Evolutionary conservation across 2,329 filamentous ascomycete genomes (phyloP).

Genomic region (Aspergillus intermedius): DNA sequence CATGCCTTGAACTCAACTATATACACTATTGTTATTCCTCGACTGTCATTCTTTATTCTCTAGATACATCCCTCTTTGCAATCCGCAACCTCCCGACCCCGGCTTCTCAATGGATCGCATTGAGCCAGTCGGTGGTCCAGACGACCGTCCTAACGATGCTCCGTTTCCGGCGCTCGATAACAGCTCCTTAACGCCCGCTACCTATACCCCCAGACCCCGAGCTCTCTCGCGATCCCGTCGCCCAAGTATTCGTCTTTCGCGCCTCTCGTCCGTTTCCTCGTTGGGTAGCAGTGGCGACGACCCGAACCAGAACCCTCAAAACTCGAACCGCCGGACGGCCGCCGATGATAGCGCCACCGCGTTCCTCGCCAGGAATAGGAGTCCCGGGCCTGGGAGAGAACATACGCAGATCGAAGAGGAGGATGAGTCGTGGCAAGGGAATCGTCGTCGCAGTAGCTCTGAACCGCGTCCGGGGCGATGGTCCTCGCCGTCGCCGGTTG

Average conservation of each 20-base stretch:
- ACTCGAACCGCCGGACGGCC: neutral
- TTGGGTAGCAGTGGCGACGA: neutral
- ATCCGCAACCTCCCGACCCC: constrained; percentile 1
- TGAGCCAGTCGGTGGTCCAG: constrained; percentile 23
- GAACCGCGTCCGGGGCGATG: constrained; percentile 33
- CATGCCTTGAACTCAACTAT: no score
- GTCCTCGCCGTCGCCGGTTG: constrained; percentile 20
- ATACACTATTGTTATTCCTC: neutral
- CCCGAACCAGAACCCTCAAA: neutral
- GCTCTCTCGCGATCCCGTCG: constrained; percentile 22
- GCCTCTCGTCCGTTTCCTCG: constrained; percentile 11
- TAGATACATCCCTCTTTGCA: neutral
- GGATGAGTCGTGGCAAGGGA: constrained; percentile 21
- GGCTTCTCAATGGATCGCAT: constrained; percentile 31
- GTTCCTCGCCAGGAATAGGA: neutral
- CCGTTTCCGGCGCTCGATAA: constrained; percentile 1
- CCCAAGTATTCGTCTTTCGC: constrained; percentile 27
- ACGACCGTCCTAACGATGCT: constrained; percentile 8
- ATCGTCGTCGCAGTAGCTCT: constrained; percentile 36
- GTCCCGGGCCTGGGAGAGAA: neutral
- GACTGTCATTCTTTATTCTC: neutral
- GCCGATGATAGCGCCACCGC: neutral
- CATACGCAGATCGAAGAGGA: constrained; percentile 9
- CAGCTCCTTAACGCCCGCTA: neutral
- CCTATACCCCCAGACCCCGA: constrained; percentile 13